Base-by-base conservation (phyloP, 148 eudicot genomes). In the Fallopia convolvulus region DNA sequence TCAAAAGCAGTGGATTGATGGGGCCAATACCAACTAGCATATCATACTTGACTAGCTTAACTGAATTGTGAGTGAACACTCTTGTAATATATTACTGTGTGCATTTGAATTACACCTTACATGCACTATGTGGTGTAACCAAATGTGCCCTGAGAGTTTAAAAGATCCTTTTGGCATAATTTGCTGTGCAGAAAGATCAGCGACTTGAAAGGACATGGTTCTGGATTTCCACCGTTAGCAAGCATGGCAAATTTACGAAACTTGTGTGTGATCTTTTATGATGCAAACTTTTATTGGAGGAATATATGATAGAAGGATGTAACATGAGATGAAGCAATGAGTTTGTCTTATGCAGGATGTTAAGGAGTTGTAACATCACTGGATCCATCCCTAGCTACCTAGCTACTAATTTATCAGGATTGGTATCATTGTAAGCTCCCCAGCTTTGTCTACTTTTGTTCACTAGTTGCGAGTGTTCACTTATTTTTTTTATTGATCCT, bases 21-120 rank as follows among this genome's bases (percentile, higher is more conserved):
- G 97, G 97, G 72, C 93, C 93, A 12, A 88, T 91, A 77, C 93
- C 97, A 6, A 71, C 82, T 26, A 79, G 58, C 60, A 84, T 91
- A 76, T 84, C 93, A 44, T 58, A 76, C 78, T 80, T 84, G 77
- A 79, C 84, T 73, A 75, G 81, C 52, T 75, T 91, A 70, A 42
- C 73, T 50, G 82, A 86, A 12, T 49, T 91, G 97, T 91, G 83
- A 89, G 93, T 85, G 26, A 18, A 48, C 52, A 9, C 0, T 5
- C 44, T 4, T 41, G 44, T 41, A 4, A 5, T 41, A 41, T 41
- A 41, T 41, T 41, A 26, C 30, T 26, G 30, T 26, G 30, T 26
- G 30, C 30, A 26, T 26, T 26, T 26, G 30, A 26, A 26, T 26
- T 26, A 26, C 30, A 26, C 30, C 30, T 26, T 26, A 26, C 30